Base-by-base conservation (phyloP, 148 eudicot genomes). In the Agrostemma githago region DNA sequence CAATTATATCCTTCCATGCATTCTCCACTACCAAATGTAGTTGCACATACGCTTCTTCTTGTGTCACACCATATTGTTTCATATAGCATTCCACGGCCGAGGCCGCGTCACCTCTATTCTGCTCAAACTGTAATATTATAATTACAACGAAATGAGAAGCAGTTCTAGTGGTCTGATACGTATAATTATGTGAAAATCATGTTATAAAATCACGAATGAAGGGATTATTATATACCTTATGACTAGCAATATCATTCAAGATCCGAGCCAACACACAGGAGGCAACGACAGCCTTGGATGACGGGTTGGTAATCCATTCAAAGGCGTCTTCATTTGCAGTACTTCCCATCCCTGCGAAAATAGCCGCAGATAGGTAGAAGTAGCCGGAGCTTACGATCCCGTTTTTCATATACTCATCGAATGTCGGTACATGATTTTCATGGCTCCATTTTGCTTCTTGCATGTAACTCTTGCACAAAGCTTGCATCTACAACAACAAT, bases 381-480 rank as follows among this genome's bases (percentile, higher is more conserved):
- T 59, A 57, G 2, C 76, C 72, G 4, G 77, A 70, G 12, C 81
- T 71, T 1, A 64, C 6, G 0, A 74, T 39, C 5, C 70, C 72
- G 3, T 71, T 75, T 63, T 72, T 72, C 42, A 71, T 16, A 34
- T 79, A 81, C 68, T 85, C 88, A 1, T 81, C 77, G 39, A 71
- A 79, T n/a, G 83, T 60, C 0, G 88, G 84, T 57, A 77, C 72
- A 20, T 75, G 3, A 8, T 69, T 40, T 46, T 72, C 65, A 41
- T 76, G 66, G 9, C 76, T 42, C 86, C 88, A 85, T 68, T 60
- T 74, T 2, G 75, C 83, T 67, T 80, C 80, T 71, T 63, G 61
- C 39, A 71, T 38, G 72, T 82, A 82, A 11, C 38, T 71, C 59
- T 54, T 41, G 16, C 66, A 69, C 7, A 70, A 4, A 5, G 67